Conservation (phyloP, 2,329 filamentous ascomycete genomes). For the Fusarium sororula region DNA sequence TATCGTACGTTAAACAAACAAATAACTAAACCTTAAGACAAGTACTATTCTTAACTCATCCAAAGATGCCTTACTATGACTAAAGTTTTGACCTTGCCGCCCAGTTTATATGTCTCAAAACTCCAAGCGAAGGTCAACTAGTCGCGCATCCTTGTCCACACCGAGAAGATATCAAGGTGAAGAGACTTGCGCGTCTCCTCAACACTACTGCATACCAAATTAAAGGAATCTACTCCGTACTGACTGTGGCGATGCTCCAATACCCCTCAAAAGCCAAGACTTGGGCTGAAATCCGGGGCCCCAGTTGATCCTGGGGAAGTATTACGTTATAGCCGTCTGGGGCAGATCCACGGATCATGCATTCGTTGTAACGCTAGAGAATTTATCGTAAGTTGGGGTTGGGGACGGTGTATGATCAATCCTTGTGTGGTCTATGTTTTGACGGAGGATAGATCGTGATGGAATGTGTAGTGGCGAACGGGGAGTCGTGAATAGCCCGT, state of each 20-base stretch:
- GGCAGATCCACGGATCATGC: background rate
- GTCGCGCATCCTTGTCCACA: background rate
- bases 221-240: background rate
- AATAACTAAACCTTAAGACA: background rate
- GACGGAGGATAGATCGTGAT: background rate
- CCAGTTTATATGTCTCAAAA: background rate
- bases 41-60: background rate
- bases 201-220: background rate
- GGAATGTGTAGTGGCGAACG: background rate
- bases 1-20: background rate
- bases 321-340: constrained; percentile 3
- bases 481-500: background rate
- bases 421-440: background rate
- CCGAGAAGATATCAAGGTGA: background rate
- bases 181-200: background rate
- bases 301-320: background rate
- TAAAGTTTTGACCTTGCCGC: background rate
- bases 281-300: background rate
- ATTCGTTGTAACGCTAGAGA: background rate
- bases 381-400: background rate
- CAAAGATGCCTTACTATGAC: background rate
- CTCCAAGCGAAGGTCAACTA: background rate
- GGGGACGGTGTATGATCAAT: background rate
- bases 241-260: background rate
- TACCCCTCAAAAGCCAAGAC: background rate